phyloP scores from a whole-genome alignment of 78 protist species.

The Dictyostelium firmibasis region DNA sequence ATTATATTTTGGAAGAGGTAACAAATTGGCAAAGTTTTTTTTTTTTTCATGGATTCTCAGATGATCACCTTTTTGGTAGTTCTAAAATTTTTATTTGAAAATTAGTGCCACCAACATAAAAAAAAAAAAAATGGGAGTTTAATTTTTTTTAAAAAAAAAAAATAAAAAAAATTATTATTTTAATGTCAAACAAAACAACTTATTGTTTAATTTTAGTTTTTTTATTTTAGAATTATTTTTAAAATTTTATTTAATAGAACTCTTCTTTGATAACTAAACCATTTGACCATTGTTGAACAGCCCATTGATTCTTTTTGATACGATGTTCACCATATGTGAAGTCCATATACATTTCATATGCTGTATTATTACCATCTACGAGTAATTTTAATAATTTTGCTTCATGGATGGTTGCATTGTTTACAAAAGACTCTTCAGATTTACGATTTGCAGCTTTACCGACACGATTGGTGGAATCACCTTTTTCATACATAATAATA shows the following conservation, averaged over 20 bases:
- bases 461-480: constrained; percentile 56
- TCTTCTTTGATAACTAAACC: constrained; percentile 31
- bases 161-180: too few species aligned
- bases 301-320: constrained; percentile 43
- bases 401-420: constrained; percentile 34
- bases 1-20: too few species aligned
- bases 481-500: constrained; percentile 56
- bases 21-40: too few species aligned
- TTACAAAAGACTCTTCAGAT: constrained; percentile 20
- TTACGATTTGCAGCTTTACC: constrained; percentile 35
- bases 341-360: constrained; percentile 22
- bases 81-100: neutral
- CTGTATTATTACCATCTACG: constrained; percentile 45
- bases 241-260: neutral
- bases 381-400: constrained; percentile 14
- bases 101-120: neutral
- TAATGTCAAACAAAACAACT: too few species aligned
- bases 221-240: neutral
- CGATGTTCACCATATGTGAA: constrained; percentile 56
- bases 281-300: constrained; percentile 40
- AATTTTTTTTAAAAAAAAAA: too few species aligned
- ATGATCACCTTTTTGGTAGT: too few species aligned
- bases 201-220: too few species aligned
- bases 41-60: neutral
- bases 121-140: too few species aligned